Base-by-base conservation (phyloP, 345 rosid species). In the Boechera retrofracta region DNA sequence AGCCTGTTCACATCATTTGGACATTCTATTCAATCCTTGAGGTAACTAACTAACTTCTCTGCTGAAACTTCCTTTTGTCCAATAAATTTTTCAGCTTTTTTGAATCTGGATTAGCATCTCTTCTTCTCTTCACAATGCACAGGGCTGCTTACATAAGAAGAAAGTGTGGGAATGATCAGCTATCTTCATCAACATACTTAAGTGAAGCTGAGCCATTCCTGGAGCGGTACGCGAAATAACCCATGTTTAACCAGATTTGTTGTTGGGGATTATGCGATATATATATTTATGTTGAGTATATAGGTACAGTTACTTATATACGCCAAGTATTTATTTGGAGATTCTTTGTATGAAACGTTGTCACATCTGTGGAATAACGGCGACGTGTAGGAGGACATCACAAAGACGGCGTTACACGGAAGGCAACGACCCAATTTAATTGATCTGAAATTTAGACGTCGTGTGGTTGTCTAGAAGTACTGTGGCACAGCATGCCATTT, bases 171-270 rank as follows among this genome's bases (percentile, higher is more conserved):
- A 85, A 85, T 69, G 82, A 71, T 64, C 92, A 87, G 82, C 78
- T 87, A 51, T 87, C 98, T 49, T 92, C 97, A 33, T 84, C 97
- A 45, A 60, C 77, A 77, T 95, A 90, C 76, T 85, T 95, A 62
- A 85, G 90, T 73, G 97, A 95, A 87, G 97, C 94, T 57, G 99
- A 95, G 85, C 96, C 96, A 75, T 95, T 92, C 75, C 91, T 94
- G 44, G 97, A 89, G 83, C 89, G 85, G 75, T 95, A 89, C 52
- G 92, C 91, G 4, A 88, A 85, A 63, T 88, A 90, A 21, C 24
- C 24, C 24, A 21, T 21, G 24, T 21, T 21, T 21, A 21, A 21
- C 24, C 24, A 21, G 1, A 21, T 21, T 21, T 21, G 24, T 21
- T 21, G 71, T 73, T 42, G 26, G 29, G 35, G 55, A 56, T 61